phyloP scores from a whole-genome alignment of 208 protist genomes.

The Perkinsela sp. region DNA sequence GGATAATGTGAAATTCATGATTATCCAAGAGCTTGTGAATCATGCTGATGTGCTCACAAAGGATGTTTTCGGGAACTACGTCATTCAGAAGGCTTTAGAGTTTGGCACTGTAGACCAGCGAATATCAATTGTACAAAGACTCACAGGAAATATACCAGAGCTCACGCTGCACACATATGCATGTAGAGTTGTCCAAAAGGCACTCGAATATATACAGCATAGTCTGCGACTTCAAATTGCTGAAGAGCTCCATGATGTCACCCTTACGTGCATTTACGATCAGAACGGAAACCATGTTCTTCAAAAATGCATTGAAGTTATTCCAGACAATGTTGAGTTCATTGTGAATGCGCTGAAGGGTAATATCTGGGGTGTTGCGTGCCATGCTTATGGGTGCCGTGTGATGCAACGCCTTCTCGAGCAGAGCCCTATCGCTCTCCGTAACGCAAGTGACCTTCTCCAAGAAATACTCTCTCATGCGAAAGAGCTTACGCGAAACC shows the following conservation, averaged over 20 bases:
- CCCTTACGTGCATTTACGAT: slow-evolving; percentile 85
- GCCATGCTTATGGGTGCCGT: slow-evolving; percentile 94
- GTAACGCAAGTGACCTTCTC: slow-evolving; percentile 25
- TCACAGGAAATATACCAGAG: slow-evolving; percentile 65
- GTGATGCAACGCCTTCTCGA: slow-evolving; percentile 93
- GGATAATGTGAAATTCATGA: slow-evolving; percentile 31
- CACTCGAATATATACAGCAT: slow-evolving; percentile 59
- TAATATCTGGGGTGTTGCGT: slow-evolving; percentile 73
- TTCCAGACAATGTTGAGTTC: slow-evolving; percentile 68
- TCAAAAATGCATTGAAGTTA: slow-evolving; percentile 92
- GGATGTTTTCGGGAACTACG: slow-evolving; percentile 95
- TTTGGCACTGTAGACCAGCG: slow-evolving; percentile 56
- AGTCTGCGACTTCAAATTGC: slow-evolving; percentile 53
- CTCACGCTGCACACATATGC: slow-evolving; percentile 85
- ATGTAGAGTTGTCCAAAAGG: slow-evolving; percentile 94
- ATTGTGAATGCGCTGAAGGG: slow-evolving; percentile 82
- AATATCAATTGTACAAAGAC: slow-evolving; percentile 25
- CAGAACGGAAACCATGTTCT: slow-evolving; percentile 98
- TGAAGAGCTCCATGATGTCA: slow-evolving; percentile 72
- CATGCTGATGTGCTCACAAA: slow-evolving; percentile 64
- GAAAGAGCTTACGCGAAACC: slow-evolving; percentile 62
- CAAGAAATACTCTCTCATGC: slow-evolving; percentile 65
- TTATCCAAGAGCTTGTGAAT: slow-evolving; percentile 74
- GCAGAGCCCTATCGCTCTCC: slow-evolving; percentile 11
- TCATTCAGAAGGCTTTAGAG: slow-evolving; percentile 92